phyloP scores from a whole-genome alignment of 2,329 filamentous ascomycete genomes.

The Claviceps lovelessii region DNA sequence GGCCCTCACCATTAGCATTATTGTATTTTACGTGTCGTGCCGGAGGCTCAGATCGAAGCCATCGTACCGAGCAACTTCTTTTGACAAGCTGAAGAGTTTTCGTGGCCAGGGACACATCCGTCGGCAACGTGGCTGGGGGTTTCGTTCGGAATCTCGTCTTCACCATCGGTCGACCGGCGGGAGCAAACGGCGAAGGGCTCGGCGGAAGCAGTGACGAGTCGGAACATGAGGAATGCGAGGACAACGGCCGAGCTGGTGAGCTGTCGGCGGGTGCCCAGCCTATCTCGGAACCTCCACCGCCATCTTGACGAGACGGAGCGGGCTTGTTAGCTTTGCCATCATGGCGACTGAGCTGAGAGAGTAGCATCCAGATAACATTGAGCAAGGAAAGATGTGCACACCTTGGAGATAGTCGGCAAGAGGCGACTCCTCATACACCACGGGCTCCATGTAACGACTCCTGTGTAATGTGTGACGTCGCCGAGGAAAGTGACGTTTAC shows the following conservation, averaged over 20 bases:
- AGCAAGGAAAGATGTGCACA: conserved; percentile 22
- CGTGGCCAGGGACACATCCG: conserved; percentile 21
- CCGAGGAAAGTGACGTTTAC: conserved; percentile 13
- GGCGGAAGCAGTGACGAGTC: conserved; percentile 29
- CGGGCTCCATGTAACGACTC: conserved; percentile 52
- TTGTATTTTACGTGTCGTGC: no score
- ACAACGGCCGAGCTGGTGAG: conserved; percentile 19
- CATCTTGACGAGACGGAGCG: conserved; percentile 21
- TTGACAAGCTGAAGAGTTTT: conserved; percentile 30
- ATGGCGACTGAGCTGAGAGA: not conserved
- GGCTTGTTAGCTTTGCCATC: not conserved
- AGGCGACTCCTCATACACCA: conserved; percentile 76
- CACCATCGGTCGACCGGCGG: conserved; percentile 39
- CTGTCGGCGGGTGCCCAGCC: conserved; percentile 32
- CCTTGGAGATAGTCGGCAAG: conserved; percentile 83
- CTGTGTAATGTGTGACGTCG: conserved; percentile 11
- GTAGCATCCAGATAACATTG: not conserved
- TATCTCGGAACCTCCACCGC: conserved; percentile 30
- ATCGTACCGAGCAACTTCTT: conserved; percentile 37
- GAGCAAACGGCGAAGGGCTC: conserved; percentile 39
- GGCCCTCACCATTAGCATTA: not conserved
- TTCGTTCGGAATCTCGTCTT: conserved; percentile 38
- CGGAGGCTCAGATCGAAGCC: no score
- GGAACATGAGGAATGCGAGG: conserved; percentile 10
- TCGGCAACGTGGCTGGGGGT: conserved; percentile 27